Base-by-base conservation (phyloP, 495 filamentous ascomycete species). In the Penicillium pancosmium region DNA sequence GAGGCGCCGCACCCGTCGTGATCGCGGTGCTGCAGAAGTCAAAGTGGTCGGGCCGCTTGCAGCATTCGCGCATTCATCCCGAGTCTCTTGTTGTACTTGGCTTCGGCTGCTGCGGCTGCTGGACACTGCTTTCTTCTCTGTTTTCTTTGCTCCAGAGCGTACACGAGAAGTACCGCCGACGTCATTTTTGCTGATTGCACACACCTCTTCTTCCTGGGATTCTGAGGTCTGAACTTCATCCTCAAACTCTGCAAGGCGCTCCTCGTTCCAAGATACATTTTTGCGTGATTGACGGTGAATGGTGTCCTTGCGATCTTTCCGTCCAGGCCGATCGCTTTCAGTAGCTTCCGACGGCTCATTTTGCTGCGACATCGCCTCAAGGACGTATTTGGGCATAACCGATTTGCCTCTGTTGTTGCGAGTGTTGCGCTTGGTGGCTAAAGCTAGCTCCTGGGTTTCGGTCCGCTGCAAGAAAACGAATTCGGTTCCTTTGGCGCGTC, bases 401-500 rank as follows among this genome's bases (percentile, higher is more conserved):
- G 81, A 68, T 55, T 77, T 74, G 12, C 84, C 84, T 56, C 82
- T 81, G 67, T 88, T 88, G 43, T 78, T 74, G 38, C 76, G 71
- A 10, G 85, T 88, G 62, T 88, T 87, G 5, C 72, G 72, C 49
- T 79, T 73, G 4, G 84, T 87, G 12, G 71, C 60, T 55, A 83
- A 66, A 1, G 82, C 78, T 16, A 86, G 62, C 50, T 86, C 78
- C 60, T 88, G 85, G 4, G 82, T 80, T 57, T 87, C 82, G 2
- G 81, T 82, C 46, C 77, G 78, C 57, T 83, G 79, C 9, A 85
- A 68, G 43, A 85, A 80, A 23, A 86, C 72, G 46, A 80, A 82
- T 54, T 85, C 83, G 5, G 71, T 77, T 9, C 81, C 81, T 59
- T 84, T 84, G 11, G 80, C 72, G 16, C 83, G 76, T 33, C 84